Percentiles rank a stretch among this genome's conserved stretches.
phyloP scores from a whole-genome alignment of 768 basidiomycete species.

The Mycena pura region DNA sequence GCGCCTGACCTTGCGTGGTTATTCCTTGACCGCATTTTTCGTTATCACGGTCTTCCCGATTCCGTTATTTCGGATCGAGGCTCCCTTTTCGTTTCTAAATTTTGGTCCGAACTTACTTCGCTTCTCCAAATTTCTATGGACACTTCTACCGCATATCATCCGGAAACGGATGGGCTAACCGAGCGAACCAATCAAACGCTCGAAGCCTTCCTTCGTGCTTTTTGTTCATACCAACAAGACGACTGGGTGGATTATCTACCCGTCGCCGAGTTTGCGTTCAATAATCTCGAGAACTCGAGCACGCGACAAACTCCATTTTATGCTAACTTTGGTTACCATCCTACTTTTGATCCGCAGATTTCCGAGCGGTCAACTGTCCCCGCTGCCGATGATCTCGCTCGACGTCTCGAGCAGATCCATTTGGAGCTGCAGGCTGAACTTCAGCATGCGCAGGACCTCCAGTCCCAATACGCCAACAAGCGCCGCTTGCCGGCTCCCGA shows the following conservation, averaged over 20 bases:
- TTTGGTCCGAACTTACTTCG: constrained; percentile 30
- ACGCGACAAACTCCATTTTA: constrained; percentile 51
- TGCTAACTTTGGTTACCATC: constrained; percentile 41
- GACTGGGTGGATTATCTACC: too few relatives aligned
- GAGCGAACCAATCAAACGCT: constrained; percentile 46
- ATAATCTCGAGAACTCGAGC: too few relatives aligned
- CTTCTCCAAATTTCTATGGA: constrained; percentile 22
- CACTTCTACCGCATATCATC: constrained; percentile 51
- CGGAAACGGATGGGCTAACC: constrained; percentile 47
- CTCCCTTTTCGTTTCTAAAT: constrained; percentile 40
- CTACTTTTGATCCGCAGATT: constrained; percentile 36
- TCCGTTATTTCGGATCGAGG: constrained; percentile 43
- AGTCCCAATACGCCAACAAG: constrained; percentile 36
- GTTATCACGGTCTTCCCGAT: constrained; percentile 41
- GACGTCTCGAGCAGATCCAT: constrained; percentile 38
- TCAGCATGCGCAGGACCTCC: constrained; percentile 34
- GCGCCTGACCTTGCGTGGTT: constrained; percentile 40
- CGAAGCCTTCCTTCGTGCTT: constrained; percentile 44
- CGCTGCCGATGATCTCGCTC: constrained; percentile 38
- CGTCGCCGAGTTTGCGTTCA: too few relatives aligned
- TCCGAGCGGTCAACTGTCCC: constrained; percentile 37
- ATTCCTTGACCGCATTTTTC: constrained; percentile 44
- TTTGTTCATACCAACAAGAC: constrained; percentile 46
- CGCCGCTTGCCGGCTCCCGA: constrained; percentile 32
- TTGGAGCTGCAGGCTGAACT: constrained; percentile 41